A percentile compares a stretch with the other conserved stretches of the same genome.
These are phyloP conservation scores for Decorospora gaudefroyi DNA, from an alignment of 2,329 filamentous ascomycete genomes.

Conservation along the genomic window DNA sequence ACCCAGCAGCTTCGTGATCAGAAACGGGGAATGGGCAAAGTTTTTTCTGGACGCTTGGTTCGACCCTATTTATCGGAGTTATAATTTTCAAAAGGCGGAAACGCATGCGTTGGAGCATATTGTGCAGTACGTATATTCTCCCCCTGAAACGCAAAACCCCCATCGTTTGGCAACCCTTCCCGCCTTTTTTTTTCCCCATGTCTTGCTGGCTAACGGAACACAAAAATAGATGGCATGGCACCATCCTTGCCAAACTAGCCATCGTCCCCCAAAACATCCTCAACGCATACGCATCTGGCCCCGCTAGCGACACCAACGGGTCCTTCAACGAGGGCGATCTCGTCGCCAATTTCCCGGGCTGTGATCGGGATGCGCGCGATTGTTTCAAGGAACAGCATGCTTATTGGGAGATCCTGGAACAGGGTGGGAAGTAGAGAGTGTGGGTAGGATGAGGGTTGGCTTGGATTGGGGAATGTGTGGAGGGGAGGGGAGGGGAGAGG, in stretches of 20 bases:
- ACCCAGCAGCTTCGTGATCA: constrained; percentile 76
- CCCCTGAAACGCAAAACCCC: not conserved
- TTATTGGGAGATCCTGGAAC: constrained; percentile 49
- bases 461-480: not conserved
- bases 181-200: too few species aligned
- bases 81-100: constrained; percentile 96
- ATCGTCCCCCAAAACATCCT: constrained; percentile 84
- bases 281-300: constrained; percentile 70
- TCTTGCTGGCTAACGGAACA: constrained; percentile 34
- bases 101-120: constrained; percentile 77
- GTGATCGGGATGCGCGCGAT: constrained; percentile 61
- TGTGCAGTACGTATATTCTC: constrained; percentile 51
- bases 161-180: too few species aligned
- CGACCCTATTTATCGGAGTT: constrained; percentile 87
- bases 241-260: constrained; percentile 85
- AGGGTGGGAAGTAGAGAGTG: constrained; percentile 11
- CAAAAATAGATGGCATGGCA: constrained; percentile 84
- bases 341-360: constrained; percentile 76
- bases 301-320: constrained; percentile 49
- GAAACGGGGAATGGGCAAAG: constrained; percentile 85
- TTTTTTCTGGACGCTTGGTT: constrained; percentile 97
- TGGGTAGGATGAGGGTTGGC: not conserved
- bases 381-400: constrained; percentile 73
- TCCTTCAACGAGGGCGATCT: constrained; percentile 84
- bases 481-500: not conserved